Conservation (phyloP, 202 grass and related monocot species). For the Elaeis oleifera region DNA sequence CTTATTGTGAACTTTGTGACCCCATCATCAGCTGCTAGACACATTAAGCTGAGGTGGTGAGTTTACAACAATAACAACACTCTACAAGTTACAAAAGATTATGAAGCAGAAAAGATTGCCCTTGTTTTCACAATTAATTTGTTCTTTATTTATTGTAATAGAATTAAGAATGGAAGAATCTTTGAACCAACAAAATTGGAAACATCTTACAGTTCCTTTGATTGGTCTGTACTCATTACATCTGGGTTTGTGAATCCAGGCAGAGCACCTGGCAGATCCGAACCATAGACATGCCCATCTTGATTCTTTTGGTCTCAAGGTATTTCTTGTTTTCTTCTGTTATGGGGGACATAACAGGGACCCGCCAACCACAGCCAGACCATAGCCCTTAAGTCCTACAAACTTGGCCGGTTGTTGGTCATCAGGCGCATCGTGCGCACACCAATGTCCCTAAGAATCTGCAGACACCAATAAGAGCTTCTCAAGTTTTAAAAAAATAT, state of each 20-base stretch:
- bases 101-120: no score
- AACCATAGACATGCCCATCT: conserved; percentile 90
- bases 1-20: no score
- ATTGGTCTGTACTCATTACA: conserved; percentile 1
- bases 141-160: no score
- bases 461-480: not conserved
- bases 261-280: conserved; percentile 62
- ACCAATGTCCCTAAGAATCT: conserved; percentile 79
- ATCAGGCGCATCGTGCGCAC: conserved; percentile 87
- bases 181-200: no score
- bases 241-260: conserved; percentile 36
- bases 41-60: no score
- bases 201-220: not conserved
- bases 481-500: not conserved
- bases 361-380: conserved; percentile 75
- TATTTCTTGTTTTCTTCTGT: conserved; percentile 91
- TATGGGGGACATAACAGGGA: conserved; percentile 78
- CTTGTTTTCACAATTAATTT: no score
- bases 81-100: no score
- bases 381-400: conserved; percentile 82
- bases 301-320: conserved; percentile 90
- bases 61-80: no score
- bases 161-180: no score
- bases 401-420: conserved; percentile 96
- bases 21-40: no score